A percentile compares a stretch with the other conserved stretches of the same genome.
phyloP scores from a whole-genome alignment of 768 basidiomycete genomes.

The Cystobasidium onofrii region DNA sequence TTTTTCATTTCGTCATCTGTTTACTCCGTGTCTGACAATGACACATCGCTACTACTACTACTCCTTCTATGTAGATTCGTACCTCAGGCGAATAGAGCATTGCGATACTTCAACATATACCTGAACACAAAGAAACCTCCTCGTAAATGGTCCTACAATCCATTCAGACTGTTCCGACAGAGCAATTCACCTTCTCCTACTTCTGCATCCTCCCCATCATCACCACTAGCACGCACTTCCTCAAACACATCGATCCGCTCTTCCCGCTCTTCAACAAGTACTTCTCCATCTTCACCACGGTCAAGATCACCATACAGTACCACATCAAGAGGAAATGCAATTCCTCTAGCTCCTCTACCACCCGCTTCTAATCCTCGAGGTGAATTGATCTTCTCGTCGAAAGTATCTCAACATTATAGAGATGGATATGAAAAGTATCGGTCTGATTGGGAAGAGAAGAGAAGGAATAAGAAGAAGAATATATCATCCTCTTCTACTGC shows the following conservation, averaged over 20 bases:
- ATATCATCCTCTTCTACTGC: not conserved
- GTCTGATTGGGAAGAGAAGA: constrained; percentile 64
- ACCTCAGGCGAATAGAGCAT: constrained; percentile 82
- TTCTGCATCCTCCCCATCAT: constrained; percentile 9
- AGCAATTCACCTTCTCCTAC: not conserved
- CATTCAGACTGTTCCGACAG: constrained; percentile 35
- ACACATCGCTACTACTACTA: not conserved
- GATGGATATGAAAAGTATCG: constrained; percentile 91
- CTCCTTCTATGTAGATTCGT: constrained; percentile 61
- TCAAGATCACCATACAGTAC: constrained; percentile 32
- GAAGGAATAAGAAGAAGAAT: not conserved
- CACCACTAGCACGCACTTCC: not conserved
- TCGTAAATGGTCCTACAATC: constrained; percentile 29
- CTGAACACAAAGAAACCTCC: constrained; percentile 56
- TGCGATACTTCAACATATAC: constrained; percentile 92
- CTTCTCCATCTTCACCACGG: constrained; percentile 22
- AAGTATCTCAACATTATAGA: constrained; percentile 69
- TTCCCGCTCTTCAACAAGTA: not conserved
- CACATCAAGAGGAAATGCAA: constrained; percentile 43
- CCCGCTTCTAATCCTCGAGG: constrained; percentile 83
- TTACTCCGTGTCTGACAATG: not conserved
- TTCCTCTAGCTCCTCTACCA: constrained; percentile 66
- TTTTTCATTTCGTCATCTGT: not conserved
- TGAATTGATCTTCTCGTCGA: constrained; percentile 89
- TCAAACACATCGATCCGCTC: not conserved